Evolutionary conservation across 2,329 filamentous ascomycete species (phyloP).

Genomic region (Aphanocladium album): DNA sequence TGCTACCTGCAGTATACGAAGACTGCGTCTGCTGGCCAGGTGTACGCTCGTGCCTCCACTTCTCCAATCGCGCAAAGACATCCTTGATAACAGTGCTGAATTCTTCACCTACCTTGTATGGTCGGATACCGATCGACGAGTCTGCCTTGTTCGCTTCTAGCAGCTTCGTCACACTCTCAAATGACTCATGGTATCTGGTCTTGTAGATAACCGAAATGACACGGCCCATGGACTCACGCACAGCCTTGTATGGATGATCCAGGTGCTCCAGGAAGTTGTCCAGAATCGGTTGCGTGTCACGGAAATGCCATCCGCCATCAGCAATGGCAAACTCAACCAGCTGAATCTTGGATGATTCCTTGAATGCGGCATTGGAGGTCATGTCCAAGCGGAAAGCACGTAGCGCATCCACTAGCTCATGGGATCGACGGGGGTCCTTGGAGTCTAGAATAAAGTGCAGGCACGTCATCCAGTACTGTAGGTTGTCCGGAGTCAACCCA

Average conservation of each 20-base stretch:
- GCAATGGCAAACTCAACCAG: slow-evolving; percentile 82
- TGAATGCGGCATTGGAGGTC: slow-evolving; percentile 94
- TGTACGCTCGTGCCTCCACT: slow-evolving; percentile 78
- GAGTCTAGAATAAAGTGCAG: slow-evolving; percentile 83
- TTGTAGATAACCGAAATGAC: slow-evolving; percentile 85
- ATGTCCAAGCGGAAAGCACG: slow-evolving; percentile 87
- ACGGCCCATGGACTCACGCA: slow-evolving; percentile 88
- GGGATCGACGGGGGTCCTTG: slow-evolving; percentile 82
- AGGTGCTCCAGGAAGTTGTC: slow-evolving; percentile 86
- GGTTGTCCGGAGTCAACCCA: slow-evolving; percentile 88
- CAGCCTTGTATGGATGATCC: slow-evolving; percentile 96
- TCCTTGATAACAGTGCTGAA: slow-evolving; percentile 67
- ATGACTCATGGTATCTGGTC: slow-evolving; percentile 91
- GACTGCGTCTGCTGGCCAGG: slow-evolving; percentile 91
- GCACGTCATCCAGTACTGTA: slow-evolving; percentile 91
- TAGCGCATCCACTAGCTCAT: slow-evolving; percentile 79
- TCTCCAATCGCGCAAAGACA: slow-evolving; percentile 74
- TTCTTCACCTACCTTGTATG: slow-evolving; percentile 73
- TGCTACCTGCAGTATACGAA: slow-evolving; percentile 90
- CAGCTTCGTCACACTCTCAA: slow-evolving; percentile 69
- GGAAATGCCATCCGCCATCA: slow-evolving; percentile 95
- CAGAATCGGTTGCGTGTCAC: slow-evolving; percentile 79
- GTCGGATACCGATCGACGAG: slow-evolving; percentile 77
- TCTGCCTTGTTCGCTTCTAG: slow-evolving; percentile 72
- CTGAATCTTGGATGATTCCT: slow-evolving; percentile 94